Evolutionary conservation across 768 basidiomycete species (phyloP).

Genomic region (Leccinum longicurvipes): DNA sequence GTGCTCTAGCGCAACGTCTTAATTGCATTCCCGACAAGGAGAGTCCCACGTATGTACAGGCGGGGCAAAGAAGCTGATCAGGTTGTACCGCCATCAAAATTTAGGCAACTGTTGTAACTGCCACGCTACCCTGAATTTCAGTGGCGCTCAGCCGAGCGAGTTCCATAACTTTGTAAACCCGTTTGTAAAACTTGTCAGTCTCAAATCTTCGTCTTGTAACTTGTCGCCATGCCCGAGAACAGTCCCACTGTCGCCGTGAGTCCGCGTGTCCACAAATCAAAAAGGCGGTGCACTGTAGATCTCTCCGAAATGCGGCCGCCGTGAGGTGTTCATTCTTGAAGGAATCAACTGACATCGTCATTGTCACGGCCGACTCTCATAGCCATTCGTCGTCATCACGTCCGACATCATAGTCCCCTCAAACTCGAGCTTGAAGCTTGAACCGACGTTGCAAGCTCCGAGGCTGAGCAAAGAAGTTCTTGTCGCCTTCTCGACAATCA

Average conservation of each 20-base stretch:
- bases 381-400: neutral
- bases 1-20: constrained; percentile 22
- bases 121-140: constrained; percentile 13
- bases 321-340: neutral
- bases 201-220: neutral
- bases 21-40: constrained; percentile 29
- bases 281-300: constrained; percentile 22
- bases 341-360: neutral
- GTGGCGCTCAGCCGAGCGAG: constrained; percentile 10
- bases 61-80: constrained; percentile 35
- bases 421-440: neutral
- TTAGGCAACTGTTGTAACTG: constrained; percentile 20
- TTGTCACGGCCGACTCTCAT: neutral
- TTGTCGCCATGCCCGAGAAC: constrained; percentile 1
- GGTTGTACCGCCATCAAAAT: constrained; percentile 30
- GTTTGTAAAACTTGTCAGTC: neutral
- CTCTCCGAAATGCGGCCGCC: constrained; percentile 1
- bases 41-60: constrained; percentile 38
- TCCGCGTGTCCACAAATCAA: constrained; percentile 3
- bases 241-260: constrained; percentile 14
- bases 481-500: constrained; percentile 19
- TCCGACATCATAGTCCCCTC: neutral
- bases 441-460: neutral
- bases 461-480: neutral
- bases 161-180: constrained; percentile 2